Evolutionary conservation across 2,329 filamentous ascomycete species (phyloP).

Genomic region (Cladosporium halotolerans): DNA sequence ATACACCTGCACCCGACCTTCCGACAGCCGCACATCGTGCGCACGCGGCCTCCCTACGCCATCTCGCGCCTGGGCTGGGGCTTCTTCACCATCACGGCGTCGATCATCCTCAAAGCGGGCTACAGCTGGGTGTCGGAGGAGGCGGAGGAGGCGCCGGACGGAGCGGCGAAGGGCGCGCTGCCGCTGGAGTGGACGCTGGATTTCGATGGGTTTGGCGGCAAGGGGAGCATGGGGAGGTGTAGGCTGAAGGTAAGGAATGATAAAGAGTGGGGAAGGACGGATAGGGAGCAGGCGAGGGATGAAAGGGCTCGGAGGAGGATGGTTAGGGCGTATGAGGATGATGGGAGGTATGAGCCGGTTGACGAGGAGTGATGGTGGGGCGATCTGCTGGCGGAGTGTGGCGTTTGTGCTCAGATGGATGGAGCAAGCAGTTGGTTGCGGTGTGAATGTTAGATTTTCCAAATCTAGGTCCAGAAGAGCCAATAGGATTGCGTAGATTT

Average conservation of each 20-base stretch:
- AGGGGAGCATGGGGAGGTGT: slow-evolving; percentile 36
- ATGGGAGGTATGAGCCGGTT: slow-evolving; percentile 21
- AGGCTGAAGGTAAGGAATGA: slow-evolving; percentile 36
- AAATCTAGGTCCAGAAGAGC: too few relatives aligned
- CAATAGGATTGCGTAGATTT: too few relatives aligned
- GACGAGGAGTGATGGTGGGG: neutral
- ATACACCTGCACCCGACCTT: slow-evolving; percentile 41
- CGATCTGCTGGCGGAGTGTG: too few relatives aligned
- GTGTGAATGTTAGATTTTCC: too few relatives aligned
- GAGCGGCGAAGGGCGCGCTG: slow-evolving; percentile 30
- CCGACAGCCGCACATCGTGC: slow-evolving; percentile 30
- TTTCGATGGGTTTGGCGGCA: slow-evolving; percentile 32
- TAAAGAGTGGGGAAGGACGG: slow-evolving; percentile 18
- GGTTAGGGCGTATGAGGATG: slow-evolving; percentile 20
- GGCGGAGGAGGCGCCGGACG: slow-evolving; percentile 28
- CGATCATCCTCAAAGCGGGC: slow-evolving; percentile 37
- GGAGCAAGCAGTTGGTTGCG: too few relatives aligned
- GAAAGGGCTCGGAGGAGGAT: slow-evolving; percentile 22
- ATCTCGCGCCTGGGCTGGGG: slow-evolving; percentile 40
- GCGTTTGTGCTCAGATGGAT: too few relatives aligned
- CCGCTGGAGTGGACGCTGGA: slow-evolving; percentile 39
- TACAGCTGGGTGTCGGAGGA: slow-evolving; percentile 40
- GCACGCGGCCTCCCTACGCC: slow-evolving; percentile 35
- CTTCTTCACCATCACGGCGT: slow-evolving; percentile 34
- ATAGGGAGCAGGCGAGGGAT: slow-evolving; percentile 18